phyloP scores from a whole-genome alignment of 257 asterid species.

The Prunella vulgaris region DNA sequence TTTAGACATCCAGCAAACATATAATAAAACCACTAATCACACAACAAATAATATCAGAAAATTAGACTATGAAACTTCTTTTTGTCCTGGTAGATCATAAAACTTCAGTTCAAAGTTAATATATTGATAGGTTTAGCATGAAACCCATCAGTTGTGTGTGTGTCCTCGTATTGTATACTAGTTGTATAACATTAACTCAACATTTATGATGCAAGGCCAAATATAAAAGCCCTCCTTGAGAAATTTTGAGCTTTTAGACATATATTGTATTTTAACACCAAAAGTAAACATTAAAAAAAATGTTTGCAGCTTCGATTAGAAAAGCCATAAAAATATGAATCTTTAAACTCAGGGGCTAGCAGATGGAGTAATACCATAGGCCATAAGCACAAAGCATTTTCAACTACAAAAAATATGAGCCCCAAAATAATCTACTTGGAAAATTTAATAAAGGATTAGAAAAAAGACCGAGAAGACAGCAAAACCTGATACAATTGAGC shows the following conservation, averaged over 20 bases:
- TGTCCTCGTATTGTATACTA: neutral
- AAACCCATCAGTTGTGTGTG: neutral
- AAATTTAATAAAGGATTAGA: slow-evolving; percentile 6
- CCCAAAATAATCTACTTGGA: neutral
- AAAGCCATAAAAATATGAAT: neutral
- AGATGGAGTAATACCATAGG: slow-evolving; percentile 1
- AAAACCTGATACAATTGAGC: slow-evolving; percentile 96
- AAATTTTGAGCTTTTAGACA: neutral
- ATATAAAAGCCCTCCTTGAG: neutral
- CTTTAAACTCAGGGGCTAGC: neutral
- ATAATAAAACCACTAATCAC: slow-evolving; percentile 10
- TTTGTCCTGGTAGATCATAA: neutral
- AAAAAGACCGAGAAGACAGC: slow-evolving; percentile 18
- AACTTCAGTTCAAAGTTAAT: neutral
- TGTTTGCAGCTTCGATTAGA: neutral
- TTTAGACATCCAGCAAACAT: slow-evolving; percentile 9
- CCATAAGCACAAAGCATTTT: neutral
- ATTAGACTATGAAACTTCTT: neutral
- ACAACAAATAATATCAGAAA: slow-evolving; percentile 7
- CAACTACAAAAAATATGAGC: slow-evolving; percentile 3
- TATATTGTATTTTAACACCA: neutral
- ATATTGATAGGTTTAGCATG: slow-evolving; percentile 3
- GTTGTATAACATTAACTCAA: slow-evolving; percentile 3
- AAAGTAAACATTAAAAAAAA: neutral
- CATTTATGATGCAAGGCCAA: neutral